phyloP scores from a whole-genome alignment of 257 asterid genomes.

The Osmanthus fragrans region DNA sequence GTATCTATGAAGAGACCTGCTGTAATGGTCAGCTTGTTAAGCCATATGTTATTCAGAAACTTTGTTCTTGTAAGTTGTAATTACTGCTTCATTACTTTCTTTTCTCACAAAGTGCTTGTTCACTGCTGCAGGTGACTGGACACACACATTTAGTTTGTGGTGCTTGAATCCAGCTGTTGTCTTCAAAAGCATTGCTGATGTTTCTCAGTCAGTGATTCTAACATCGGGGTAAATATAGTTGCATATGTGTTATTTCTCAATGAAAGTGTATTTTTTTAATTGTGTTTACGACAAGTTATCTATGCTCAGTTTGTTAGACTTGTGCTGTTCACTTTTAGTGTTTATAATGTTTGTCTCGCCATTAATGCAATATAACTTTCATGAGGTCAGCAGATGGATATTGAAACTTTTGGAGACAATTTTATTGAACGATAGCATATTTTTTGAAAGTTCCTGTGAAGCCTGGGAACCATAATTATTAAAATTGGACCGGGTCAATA shows the following conservation, averaged over 20 bases:
- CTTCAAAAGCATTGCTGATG: constrained; percentile 76
- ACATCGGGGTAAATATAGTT: constrained; percentile 83
- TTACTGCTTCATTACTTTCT: constrained; percentile 25
- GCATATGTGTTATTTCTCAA: constrained; percentile 11
- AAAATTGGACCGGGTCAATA: too few relatives aligned
- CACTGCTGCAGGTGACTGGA: constrained; percentile 56
- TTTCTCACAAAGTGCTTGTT: constrained; percentile 17
- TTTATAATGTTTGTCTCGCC: constrained; percentile 7
- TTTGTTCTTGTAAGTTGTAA: constrained; percentile 10
- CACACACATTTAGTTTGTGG: constrained; percentile 70
- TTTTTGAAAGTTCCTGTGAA: background rate
- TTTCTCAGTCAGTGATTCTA: constrained; percentile 85
- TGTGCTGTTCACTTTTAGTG: constrained; percentile 3
- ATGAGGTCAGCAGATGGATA: constrained; percentile 14
- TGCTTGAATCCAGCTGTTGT: constrained; percentile 96
- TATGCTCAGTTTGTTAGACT: constrained; percentile 1
- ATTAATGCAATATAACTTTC: background rate
- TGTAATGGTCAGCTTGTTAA: background rate
- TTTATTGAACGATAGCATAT: background rate
- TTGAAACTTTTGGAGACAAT: constrained; percentile 16
- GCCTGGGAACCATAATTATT: background rate
- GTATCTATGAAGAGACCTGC: constrained; percentile 1
- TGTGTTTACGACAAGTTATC: constrained; percentile 1
- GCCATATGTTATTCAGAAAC: constrained; percentile 1
- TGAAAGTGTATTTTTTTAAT: constrained; percentile 9